Evolutionary conservation across 345 rosid genomes (phyloP).

Genomic region (Eucalyptus melliodora): DNA sequence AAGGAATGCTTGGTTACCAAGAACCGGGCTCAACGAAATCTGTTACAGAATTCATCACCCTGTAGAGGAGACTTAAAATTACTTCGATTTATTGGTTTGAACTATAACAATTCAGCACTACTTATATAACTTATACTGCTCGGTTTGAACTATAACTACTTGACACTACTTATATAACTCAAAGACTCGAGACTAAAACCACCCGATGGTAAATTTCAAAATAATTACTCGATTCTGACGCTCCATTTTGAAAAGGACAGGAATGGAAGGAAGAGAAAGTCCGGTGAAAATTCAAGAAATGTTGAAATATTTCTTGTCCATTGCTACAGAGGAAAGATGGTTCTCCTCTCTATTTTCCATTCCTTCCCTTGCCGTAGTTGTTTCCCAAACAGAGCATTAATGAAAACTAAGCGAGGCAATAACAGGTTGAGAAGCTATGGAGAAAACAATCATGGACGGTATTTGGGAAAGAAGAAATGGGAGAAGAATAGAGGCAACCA

Average conservation of each 20-base stretch:
- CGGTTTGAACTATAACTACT: background rate
- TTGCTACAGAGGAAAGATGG: background rate
- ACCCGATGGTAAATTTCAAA: background rate
- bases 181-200: rapidly evolving
- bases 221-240: background rate
- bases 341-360: background rate
- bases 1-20: conserved; percentile 18
- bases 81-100: background rate
- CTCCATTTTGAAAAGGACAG: background rate
- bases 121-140: background rate
- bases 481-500: background rate
- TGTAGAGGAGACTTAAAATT: background rate
- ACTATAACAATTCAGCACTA: background rate
- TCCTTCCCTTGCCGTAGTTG: background rate
- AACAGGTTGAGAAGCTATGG: background rate
- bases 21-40: background rate
- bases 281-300: background rate
- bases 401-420: background rate
- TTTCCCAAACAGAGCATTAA: background rate
- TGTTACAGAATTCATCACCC: background rate
- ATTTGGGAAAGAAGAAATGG: background rate
- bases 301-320: background rate
- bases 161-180: background rate
- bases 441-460: background rate
- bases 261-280: background rate